Conservation (phyloP, 2,329 filamentous ascomycete species). For the Colletotrichum liaoningense region DNA sequence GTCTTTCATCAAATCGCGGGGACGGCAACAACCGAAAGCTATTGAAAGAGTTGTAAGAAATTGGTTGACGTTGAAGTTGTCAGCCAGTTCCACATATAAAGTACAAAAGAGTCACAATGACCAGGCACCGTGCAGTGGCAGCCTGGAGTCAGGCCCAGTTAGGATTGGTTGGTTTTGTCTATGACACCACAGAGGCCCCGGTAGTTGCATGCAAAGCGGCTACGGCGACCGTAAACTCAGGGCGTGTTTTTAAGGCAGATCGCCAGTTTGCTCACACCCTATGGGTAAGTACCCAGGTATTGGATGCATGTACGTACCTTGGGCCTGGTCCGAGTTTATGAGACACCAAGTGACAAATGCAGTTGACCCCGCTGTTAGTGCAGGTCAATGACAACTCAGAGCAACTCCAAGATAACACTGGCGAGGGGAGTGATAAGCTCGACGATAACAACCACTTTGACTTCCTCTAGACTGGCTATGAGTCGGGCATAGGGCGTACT, state of each 20-base stretch:
- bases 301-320: too few species aligned
- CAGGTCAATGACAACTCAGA: conserved; percentile 2
- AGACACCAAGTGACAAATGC: background rate
- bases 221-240: too few species aligned
- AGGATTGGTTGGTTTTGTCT: background rate
- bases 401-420: conserved; percentile 6
- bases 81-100: background rate
- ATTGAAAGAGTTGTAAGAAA: background rate
- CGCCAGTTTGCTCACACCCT: background rate
- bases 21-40: background rate
- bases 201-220: conserved; percentile 5
- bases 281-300: too few species aligned
- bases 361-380: conserved; percentile 28
- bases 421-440: background rate
- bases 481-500: background rate
- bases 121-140: background rate
- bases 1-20: background rate
- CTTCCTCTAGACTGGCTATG: background rate
- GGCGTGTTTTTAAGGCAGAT: background rate
- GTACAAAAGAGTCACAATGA: conserved; percentile 22
- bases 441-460: background rate
- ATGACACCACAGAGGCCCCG: conserved; percentile 2
- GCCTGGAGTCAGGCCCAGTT: background rate
- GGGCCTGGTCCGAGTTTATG: background rate
- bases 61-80: background rate